Percentiles rank a stretch among this genome's conserved stretches.
Conservation (phyloP, 768 basidiomycete species). For the Dacryopinax spathularia region DNA sequence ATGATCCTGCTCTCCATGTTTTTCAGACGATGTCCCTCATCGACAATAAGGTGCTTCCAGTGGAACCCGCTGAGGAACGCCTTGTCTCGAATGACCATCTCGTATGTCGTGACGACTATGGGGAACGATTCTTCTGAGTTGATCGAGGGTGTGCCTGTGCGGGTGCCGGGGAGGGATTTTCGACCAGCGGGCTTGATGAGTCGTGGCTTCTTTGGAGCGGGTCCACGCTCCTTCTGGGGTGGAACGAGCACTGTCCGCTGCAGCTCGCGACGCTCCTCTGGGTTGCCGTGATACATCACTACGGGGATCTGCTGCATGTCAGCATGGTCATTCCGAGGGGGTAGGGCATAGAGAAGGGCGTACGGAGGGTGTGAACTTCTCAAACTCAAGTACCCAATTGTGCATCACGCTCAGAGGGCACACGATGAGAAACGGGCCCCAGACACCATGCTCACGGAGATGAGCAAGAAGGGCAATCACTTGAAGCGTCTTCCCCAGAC, state of each 20-base stretch:
- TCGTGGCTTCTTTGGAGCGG: conserved; percentile 12
- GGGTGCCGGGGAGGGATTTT: neutral
- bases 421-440: conserved; percentile 70
- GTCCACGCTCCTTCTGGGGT: conserved; percentile 16
- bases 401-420: conserved; percentile 87
- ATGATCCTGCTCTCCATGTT: conserved; percentile 82
- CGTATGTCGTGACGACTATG: conserved; percentile 63
- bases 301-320: conserved; percentile 57
- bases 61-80: conserved; percentile 47
- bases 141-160: neutral
- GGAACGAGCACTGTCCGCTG: conserved; percentile 45
- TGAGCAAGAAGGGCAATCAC: conserved; percentile 88
- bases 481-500: conserved; percentile 61
- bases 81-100: conserved; percentile 79
- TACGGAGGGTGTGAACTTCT: conserved; percentile 67
- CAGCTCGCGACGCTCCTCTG: conserved; percentile 64
- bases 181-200: conserved; percentile 4
- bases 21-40: conserved; percentile 90
- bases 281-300: conserved; percentile 80
- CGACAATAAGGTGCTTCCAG: conserved; percentile 91
- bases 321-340: conserved; percentile 8
- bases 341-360: conserved; percentile 16
- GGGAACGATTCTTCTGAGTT: conserved; percentile 15
- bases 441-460: conserved; percentile 59
- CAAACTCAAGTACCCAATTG: conserved; percentile 80